Evolutionary conservation across 75 land plant species (phyloP), one percentile per base, ranked within the genome.

Genomic region (Gnetum montanum): DNA sequence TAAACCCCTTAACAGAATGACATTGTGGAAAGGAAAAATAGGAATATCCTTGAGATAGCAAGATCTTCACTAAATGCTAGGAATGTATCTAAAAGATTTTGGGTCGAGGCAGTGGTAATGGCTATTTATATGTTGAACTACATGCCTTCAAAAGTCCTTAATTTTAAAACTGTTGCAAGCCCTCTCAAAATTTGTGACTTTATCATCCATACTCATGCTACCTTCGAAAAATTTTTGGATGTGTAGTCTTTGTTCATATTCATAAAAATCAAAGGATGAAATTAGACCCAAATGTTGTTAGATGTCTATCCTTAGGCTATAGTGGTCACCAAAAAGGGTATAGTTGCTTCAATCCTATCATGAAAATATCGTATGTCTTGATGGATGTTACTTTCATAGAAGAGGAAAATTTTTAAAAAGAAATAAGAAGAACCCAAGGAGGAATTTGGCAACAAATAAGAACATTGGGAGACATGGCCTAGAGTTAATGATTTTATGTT

Each of bases 1-100:
- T 2, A 41, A 12, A 65, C 69, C 4, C 74, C 74, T 0, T 61
- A 73, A 31, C 66, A 73, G 24, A 73, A 73, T 62, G 70, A 65
- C 4, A 24, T 66, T 2, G 63, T 65, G 1, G 65, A 73, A 36
- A 6, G 62, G 38, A 73, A 66, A 33, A 66, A 73, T 43, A 11
- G 59, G n/a, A 52, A 59, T 50, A 24, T 71, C 6, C 1, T 71
- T 1, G 67, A 71, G 18, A 57, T 52, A 38, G 33, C 57, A 20
- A 53, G 61, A 2, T 49, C 64, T 0, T 49, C 43, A 1, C 30
- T 68, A 7, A 19, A 59, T 43, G 46, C 44, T n/a, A n/a, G n/a
- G n/a, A n/a, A n/a, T n/a, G 63, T 68, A 4, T 59, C 64, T 20
- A 10, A 11, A 13, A 1, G 22, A 4, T 27, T 34, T 55, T 68